These are phyloP conservation scores for Melampsora americana DNA, from an alignment of 1,284 basidiomycete genomes.

Conservation along the genomic window DNA sequence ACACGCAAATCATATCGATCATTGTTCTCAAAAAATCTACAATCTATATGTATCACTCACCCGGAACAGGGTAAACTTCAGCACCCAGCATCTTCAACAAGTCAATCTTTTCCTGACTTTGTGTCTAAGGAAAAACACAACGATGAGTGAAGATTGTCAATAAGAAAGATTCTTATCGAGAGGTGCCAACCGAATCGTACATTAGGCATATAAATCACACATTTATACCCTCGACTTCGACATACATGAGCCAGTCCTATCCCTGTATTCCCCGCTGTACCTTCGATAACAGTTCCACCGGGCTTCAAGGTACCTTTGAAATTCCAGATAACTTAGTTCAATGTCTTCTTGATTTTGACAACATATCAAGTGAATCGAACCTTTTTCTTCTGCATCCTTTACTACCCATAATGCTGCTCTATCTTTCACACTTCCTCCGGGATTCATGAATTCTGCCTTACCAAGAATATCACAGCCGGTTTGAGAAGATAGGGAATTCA, in stretches of 20 bases:
- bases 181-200: background rate
- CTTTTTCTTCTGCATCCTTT: conserved; percentile 80
- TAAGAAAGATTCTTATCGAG: background rate
- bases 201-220: conserved; percentile 55
- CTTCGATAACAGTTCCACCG: conserved; percentile 54
- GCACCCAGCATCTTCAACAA: conserved; percentile 54
- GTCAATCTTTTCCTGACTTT: conserved; percentile 54
- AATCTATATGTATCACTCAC: conserved; percentile 9
- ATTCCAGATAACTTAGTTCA: background rate
- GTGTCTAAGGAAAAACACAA: conserved; percentile 47
- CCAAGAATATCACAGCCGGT: conserved; percentile 86
- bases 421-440: conserved; percentile 98
- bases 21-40: background rate
- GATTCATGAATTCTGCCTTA: conserved; percentile 97
- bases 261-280: conserved; percentile 55
- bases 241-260: conserved; percentile 55
- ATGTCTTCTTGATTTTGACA: no score
- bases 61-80: conserved; percentile 54
- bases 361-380: conserved; percentile 59
- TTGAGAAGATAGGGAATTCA: conserved; percentile 70
- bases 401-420: conserved; percentile 89
- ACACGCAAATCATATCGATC: background rate
- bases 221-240: conserved; percentile 53
- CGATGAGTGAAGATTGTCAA: background rate
- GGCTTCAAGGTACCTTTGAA: conserved; percentile 50